These are phyloP conservation scores for Auriscalpium vulgare DNA, from an alignment of 768 basidiomycete genomes.

Conservation along the genomic window DNA sequence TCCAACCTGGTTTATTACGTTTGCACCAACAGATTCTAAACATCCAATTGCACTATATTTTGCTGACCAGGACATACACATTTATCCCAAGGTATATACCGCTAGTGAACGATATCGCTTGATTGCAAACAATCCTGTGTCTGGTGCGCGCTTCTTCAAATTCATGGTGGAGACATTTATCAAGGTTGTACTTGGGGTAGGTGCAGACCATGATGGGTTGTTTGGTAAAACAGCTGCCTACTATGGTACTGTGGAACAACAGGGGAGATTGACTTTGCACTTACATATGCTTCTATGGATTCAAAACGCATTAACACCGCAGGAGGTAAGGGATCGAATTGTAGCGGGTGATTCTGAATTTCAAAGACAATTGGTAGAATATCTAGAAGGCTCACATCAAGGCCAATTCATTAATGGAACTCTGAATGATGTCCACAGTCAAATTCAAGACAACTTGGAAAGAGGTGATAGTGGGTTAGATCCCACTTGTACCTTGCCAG, in stretches of 20 bases:
- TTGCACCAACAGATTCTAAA: slow-evolving; percentile 16
- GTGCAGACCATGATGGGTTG: background rate
- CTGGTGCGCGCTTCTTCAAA: slow-evolving; percentile 16
- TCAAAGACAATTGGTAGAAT: too few species aligned
- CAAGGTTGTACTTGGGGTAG: slow-evolving; percentile 1
- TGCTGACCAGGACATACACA: slow-evolving; percentile 4
- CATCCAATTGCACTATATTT: slow-evolving; percentile 13
- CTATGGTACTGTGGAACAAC: slow-evolving; percentile 18
- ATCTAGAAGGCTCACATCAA: too few species aligned
- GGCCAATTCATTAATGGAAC: too few species aligned
- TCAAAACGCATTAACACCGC: too few species aligned
- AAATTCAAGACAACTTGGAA: too few species aligned
- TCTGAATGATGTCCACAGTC: too few species aligned
- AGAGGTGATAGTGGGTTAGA: too few species aligned
- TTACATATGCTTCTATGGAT: too few species aligned
- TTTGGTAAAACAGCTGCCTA: slow-evolving; percentile 14
- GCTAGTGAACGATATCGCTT: slow-evolving; percentile 1
- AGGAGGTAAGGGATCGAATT: too few species aligned
- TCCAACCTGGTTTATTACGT: slow-evolving; percentile 18
- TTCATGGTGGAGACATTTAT: slow-evolving; percentile 12
- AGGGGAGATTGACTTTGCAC: slow-evolving; percentile 6
- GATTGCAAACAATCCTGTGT: slow-evolving; percentile 10
- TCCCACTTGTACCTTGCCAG: too few species aligned
- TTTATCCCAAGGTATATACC: background rate
- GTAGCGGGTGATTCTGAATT: too few species aligned